phyloP scores from a whole-genome alignment of 176 grass and related monocot genomes.

The Juncus effusus region DNA sequence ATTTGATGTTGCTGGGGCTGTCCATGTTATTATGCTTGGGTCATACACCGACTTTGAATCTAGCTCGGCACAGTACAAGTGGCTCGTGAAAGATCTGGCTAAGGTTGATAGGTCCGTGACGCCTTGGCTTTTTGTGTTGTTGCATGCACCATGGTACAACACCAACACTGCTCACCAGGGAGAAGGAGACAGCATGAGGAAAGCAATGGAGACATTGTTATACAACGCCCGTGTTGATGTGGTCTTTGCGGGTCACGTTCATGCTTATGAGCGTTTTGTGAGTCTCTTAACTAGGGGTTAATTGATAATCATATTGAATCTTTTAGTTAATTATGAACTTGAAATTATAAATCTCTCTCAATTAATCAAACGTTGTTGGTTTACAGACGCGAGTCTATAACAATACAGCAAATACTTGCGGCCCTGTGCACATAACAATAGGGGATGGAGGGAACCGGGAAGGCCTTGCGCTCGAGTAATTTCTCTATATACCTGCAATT shows the following conservation, averaged over 20 bases:
- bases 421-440: slow-evolving; percentile 64
- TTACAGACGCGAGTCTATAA: slow-evolving; percentile 56
- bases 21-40: slow-evolving; percentile 62
- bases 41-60: slow-evolving; percentile 43
- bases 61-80: slow-evolving; percentile 48
- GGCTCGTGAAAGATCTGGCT: slow-evolving; percentile 47
- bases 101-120: slow-evolving; percentile 47
- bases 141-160: slow-evolving; percentile 88
- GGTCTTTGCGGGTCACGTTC: slow-evolving; percentile 69
- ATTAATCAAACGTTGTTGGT: not conserved
- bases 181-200: slow-evolving; percentile 59
- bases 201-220: slow-evolving; percentile 49
- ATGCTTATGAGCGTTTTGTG: slow-evolving; percentile 82
- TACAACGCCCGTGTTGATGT: slow-evolving; percentile 51
- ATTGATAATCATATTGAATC: not conserved
- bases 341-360: not conserved
- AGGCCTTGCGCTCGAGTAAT: slow-evolving; percentile 61
- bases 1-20: slow-evolving; percentile 50
- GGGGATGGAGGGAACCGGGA: slow-evolving; percentile 82
- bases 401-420: slow-evolving; percentile 37
- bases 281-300: slow-evolving; percentile 2
- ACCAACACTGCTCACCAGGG: slow-evolving; percentile 66
- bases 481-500: not conserved
- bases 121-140: slow-evolving; percentile 47
- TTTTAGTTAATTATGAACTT: not conserved